Base-by-base conservation (phyloP, 2,329 filamentous ascomycete genomes). In the Diaporthe sp. region DNA sequence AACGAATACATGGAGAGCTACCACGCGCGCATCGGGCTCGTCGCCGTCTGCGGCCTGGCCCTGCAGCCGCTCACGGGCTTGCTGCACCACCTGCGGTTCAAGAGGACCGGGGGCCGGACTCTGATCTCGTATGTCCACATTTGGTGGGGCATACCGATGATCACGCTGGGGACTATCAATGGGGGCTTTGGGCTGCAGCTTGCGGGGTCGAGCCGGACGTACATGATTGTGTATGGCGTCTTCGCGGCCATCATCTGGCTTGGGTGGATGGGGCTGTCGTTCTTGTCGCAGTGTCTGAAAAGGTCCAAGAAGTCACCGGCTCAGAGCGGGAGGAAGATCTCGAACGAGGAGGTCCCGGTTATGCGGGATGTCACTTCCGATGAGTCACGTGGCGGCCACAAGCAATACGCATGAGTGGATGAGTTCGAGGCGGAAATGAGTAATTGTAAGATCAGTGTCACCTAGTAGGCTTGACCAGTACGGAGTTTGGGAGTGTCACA, bases 81-180 rank as follows among this genome's bases (percentile, higher is more conserved):
- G 25, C 39, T 65, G 53, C 74, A 76, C 55, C 74, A 76, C 55
- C 25, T 58, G 22, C 53, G 46, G 7, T 76, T 74, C 55, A 71
- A 42, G 55, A 58, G 13, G 34, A 71, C 58, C 1, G 31, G 61
- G 6, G 39, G 65, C 13, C 25, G 72, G 19, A 67, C 65, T 6
- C 31, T 49, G 37, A 0, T 74, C 1, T 75, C 53, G 44, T 77
- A 73, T 25, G 49, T 37, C 7, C 72, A 73, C n/a, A 51, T 74
- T 4, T 74, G 51, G 37, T 71, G 42, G 65, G 75, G 75, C 2
- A 74, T 76, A 22, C 57, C 39, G 12, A 3, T 74, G 9, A 49
- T 79, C 25, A 79, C 78, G 9, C 46, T 78, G n/a, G 79, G 78
- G 1, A 76, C 79, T 1, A 78, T 80, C 61, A 79, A 80, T 34